Conservation (phyloP, 805 yeast species). For the Yamadazyma nakazawae region DNA sequence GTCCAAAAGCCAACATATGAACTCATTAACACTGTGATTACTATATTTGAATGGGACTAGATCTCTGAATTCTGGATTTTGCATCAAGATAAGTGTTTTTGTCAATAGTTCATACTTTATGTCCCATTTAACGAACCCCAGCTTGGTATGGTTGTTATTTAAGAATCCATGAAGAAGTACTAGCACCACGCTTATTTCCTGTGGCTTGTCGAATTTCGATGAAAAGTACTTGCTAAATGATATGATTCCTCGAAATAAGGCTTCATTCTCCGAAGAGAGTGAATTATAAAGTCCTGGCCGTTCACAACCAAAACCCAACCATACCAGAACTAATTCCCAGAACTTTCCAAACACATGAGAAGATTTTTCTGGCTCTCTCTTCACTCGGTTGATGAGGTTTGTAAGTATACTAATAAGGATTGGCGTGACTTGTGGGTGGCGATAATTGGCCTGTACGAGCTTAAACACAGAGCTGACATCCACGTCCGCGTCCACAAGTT, state of each 20-base stretch:
- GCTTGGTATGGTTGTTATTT: background rate
- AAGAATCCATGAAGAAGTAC: background rate
- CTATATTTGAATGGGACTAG: slow-evolving; percentile 9
- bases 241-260: slow-evolving; percentile 23
- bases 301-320: slow-evolving; percentile 19
- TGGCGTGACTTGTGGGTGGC: slow-evolving; percentile 20
- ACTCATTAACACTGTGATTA: slow-evolving; percentile 8
- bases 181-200: background rate
- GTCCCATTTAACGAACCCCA: background rate
- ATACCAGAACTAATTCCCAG: slow-evolving; percentile 7
- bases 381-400: slow-evolving; percentile 6
- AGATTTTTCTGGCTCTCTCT: background rate
- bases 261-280: slow-evolving; percentile 23
- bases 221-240: slow-evolving; percentile 7
- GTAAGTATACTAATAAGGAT: slow-evolving; percentile 18
- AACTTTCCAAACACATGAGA: background rate
- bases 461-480: slow-evolving; percentile 2
- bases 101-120: background rate
- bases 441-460: slow-evolving; percentile 13
- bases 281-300: slow-evolving; percentile 22
- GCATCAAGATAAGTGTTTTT: slow-evolving; percentile 4
- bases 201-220: background rate
- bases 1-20: slow-evolving; percentile 12
- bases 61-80: slow-evolving; percentile 4
- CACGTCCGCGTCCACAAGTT: slow-evolving; percentile 7